Conservation (phyloP, 768 basidiomycete species). For the Boletellus emodensis region DNA sequence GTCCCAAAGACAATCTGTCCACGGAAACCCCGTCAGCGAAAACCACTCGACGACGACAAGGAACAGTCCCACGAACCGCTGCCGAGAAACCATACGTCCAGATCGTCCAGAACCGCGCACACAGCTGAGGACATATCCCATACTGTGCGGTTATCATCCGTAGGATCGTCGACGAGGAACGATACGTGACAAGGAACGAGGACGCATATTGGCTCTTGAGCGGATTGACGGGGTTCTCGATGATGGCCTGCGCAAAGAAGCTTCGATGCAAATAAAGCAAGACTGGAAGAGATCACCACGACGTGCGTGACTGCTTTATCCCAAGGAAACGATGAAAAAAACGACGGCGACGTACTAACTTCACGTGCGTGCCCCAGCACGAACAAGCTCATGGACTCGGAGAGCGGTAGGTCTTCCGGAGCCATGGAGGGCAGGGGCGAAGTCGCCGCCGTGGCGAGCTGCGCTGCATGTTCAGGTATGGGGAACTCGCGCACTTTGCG, state of each 20-base stretch:
- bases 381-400: conserved; percentile 38
- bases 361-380: conserved; percentile 35
- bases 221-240: conserved; percentile 63
- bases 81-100: conserved; percentile 62
- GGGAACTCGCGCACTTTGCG: conserved; percentile 64
- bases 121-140: conserved; percentile 41
- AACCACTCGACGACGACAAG: background rate
- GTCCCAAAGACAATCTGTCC: conserved; percentile 72
- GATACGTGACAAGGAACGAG: conserved; percentile 62
- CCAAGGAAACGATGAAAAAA: background rate
- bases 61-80: conserved; percentile 34
- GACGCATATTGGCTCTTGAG: conserved; percentile 61
- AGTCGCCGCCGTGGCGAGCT: conserved; percentile 35
- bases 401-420: conserved; percentile 11
- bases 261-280: conserved; percentile 61
- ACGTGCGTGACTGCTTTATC: conserved; percentile 1
- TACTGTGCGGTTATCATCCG: conserved; percentile 50
- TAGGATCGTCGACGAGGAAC: conserved; percentile 54
- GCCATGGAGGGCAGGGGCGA: conserved; percentile 11
- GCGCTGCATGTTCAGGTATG: conserved; percentile 44
- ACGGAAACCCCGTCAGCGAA: conserved; percentile 2
- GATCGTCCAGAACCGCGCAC: conserved; percentile 54
- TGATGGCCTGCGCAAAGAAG: conserved; percentile 70
- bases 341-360: conserved; percentile 30
- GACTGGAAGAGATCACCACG: conserved; percentile 32